Evolutionary conservation across 306 rosid genomes (phyloP), one percentile per base, ranked within the genome.

Genomic region (Benincasa hispida): DNA sequence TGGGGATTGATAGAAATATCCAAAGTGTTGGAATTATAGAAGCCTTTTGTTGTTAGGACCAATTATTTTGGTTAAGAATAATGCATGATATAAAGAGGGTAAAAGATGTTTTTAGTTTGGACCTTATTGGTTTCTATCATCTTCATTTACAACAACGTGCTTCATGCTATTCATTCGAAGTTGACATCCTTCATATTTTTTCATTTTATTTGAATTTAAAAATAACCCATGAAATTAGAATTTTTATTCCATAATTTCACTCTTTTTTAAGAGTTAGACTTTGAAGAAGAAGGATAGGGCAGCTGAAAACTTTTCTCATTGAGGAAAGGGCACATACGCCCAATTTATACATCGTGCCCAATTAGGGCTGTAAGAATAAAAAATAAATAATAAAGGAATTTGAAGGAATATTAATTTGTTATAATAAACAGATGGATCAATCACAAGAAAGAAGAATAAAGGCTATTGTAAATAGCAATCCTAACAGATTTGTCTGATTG

Each of bases 51-150:
- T 79, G 80, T 53, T 70, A 25, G 34, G 75, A 76, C 19, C 68
- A 69, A 77, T 59, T 19, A 66, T 37, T 66, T n/a, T 8, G 73
- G 73, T 37, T 32, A 82, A 81, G 56, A 72, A 50, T 72, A 82
- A 30, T 61, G 65, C 68, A 81, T 47, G 55, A 78, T 53, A 76
- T 55, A 81, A 81, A 58, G 54, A 39, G 45, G 78, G 22, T 42
- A 63, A 63, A 81, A 84, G 86, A 89, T 86, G 84, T 88, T 80
- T 84, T 80, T 35, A 79, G 90, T 80, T 86, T 86, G 79, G 75
- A 76, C 80, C 72, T 57, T 82, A 79, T 81, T 85, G 80, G 82
- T 51, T 78, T 50, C 77, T 80, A 80, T 87, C 80, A 68, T 79
- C 82, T 76, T 76, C 83, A 57, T 60, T 61, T 78, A 76, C 41